phyloP scores from a whole-genome alignment of 2,329 filamentous ascomycete species.

The Trichoderma sp. region DNA sequence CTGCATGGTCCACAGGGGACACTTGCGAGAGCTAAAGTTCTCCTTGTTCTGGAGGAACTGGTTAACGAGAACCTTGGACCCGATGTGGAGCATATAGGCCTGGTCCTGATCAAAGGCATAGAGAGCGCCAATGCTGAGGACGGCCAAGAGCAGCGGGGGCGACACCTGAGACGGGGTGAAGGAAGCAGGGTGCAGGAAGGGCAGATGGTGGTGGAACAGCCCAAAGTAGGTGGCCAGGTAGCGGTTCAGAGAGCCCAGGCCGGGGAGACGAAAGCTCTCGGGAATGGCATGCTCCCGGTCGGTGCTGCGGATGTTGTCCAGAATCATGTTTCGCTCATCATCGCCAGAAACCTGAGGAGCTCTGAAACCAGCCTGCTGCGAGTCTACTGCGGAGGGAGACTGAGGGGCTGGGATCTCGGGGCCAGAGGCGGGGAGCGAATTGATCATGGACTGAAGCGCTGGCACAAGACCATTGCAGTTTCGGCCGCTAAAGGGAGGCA shows the following conservation, averaged over 20 bases:
- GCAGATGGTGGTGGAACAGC: constrained; percentile 93
- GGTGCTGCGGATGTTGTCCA: constrained; percentile 78
- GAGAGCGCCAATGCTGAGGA: constrained; percentile 90
- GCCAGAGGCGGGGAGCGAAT: constrained; percentile 66
- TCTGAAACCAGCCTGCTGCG: constrained; percentile 64
- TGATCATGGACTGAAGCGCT: constrained; percentile 68
- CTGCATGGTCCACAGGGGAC: constrained; percentile 97
- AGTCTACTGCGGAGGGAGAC: constrained; percentile 66
- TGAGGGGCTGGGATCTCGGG: constrained; percentile 69
- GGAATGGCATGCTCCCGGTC: constrained; percentile 81
- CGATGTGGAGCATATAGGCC: constrained; percentile 95
- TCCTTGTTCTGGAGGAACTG: constrained; percentile 98
- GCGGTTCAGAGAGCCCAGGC: constrained; percentile 76
- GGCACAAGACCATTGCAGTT: constrained; percentile 59
- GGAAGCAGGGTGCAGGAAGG: constrained; percentile 89
- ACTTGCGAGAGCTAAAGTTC: constrained; percentile 97
- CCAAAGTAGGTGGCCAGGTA: constrained; percentile 96
- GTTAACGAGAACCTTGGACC: constrained; percentile 94
- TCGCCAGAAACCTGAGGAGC: constrained; percentile 81
- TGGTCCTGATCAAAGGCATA: constrained; percentile 98
- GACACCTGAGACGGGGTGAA: constrained; percentile 80
- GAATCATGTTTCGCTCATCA: constrained; percentile 78
- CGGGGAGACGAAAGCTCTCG: constrained; percentile 85
- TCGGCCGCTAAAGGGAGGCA: constrained; percentile 68
- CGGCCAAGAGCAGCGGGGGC: constrained; percentile 79